Evolutionary conservation across 1,284 basidiomycete genomes (phyloP).

Genomic region (Marasmius sp.): DNA sequence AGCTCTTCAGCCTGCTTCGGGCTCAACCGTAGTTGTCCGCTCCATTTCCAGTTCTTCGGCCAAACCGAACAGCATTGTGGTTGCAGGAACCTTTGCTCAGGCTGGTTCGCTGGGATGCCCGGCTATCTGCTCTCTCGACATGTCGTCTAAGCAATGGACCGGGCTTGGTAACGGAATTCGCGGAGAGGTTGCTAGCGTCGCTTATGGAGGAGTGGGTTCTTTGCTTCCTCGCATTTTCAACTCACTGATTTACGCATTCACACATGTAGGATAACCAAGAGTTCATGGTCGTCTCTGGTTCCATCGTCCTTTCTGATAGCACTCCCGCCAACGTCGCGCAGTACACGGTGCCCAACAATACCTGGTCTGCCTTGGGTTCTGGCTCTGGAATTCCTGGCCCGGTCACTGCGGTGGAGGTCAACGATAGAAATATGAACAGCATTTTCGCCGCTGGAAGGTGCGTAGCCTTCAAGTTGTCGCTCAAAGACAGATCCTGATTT

Average conservation of each 20-base stretch:
- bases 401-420: conserved; percentile 85
- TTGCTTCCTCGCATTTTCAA: not conserved
- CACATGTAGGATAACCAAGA: conserved; percentile 56
- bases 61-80: conserved; percentile 67
- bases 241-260: conserved; percentile 5
- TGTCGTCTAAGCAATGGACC: conserved; percentile 72
- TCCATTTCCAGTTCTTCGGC: conserved; percentile 68
- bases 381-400: conserved; percentile 78
- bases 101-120: conserved; percentile 79
- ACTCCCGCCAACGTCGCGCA: conserved; percentile 67
- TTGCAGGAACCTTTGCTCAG: conserved; percentile 83
- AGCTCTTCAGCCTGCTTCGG: conserved; percentile 53
- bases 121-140: conserved; percentile 81
- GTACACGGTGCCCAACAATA: conserved; percentile 67
- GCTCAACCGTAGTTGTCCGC: conserved; percentile 67
- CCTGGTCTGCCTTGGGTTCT: conserved; percentile 77
- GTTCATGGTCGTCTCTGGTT: conserved; percentile 71
- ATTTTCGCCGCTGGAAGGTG: conserved; percentile 89
- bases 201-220: conserved; percentile 75
- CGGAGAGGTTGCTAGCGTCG: conserved; percentile 80
- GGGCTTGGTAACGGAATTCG: conserved; percentile 79
- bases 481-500: not conserved
- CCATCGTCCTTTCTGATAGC: conserved; percentile 63
- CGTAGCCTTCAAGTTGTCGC: conserved; percentile 22
- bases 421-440: conserved; percentile 78